Base-by-base conservation (phyloP, 2,329 filamentous ascomycete genomes). In the Epichloe elymi region DNA sequence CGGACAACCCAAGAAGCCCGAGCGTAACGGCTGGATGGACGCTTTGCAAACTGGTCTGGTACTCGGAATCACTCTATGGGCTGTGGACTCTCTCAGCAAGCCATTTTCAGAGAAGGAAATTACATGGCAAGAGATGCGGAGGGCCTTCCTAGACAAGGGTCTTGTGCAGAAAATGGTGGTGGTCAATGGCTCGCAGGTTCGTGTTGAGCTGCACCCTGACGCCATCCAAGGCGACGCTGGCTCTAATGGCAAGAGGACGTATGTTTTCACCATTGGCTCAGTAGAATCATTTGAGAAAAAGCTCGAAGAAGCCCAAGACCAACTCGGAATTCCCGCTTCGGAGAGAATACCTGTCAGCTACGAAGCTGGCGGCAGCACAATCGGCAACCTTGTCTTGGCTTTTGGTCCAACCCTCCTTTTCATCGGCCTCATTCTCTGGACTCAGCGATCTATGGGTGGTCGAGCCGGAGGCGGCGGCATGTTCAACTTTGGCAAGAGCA, bases 111-210 rank as follows among this genome's bases (percentile, higher is more conserved):
- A 74, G 56, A 69, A 70, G 61, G 91, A 98, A 64, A 96, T 98
- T 53, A 97, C 93, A 51, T 98, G 89, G 88, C 90, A 98, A 70
- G 93, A 98, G 70, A 88, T 98, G 70, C 78, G 87, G 56, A 90
- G 82, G 59, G 93, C 88, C 35, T 97, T 95, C 74, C 75, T 98
- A 54, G 89, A 96, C 70, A 96, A 95, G 74, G 93, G 93, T 7
- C 76, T 98, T 23, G 90, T 98, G 19, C 87, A 96, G 70, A 96
- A 90, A 72, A 77, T 98, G 17, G 83, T 95, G 36, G 78, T 95
- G 48, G 82, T 89, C 59, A 79, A 83, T 56, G 82, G 80, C 60
- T 65, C 65, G 14, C 80, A 79, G 55, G 93, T 97, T 44, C 80
- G 85, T 50, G 87, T 96, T 35, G 80, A 88, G 57, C 74, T 93